Conservation (phyloP, 192 early-diverging fungal genomes). For the Radiomyces spectabilis region DNA sequence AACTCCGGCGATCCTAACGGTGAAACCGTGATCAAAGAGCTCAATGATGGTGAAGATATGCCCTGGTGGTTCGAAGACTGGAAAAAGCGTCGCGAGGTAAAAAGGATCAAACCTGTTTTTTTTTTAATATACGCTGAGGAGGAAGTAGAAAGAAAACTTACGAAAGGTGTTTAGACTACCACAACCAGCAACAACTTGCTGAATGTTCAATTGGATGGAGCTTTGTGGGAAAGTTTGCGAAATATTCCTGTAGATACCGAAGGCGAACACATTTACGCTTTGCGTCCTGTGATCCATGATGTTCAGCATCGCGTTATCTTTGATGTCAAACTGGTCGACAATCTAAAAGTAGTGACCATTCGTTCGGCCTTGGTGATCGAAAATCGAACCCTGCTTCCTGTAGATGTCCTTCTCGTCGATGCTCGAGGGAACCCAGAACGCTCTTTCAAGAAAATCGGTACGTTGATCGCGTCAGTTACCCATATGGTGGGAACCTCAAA, state of each 20-base stretch:
- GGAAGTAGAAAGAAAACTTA: too few relatives aligned
- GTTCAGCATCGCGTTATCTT: slow-evolving; percentile 80
- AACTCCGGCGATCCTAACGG: slow-evolving; percentile 51
- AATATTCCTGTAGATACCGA: slow-evolving; percentile 86
- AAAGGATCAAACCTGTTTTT: not conserved
- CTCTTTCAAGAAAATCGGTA: slow-evolving; percentile 43
- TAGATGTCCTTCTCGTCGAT: slow-evolving; percentile 79
- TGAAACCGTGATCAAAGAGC: slow-evolving; percentile 59
- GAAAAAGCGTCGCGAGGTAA: slow-evolving; percentile 82
- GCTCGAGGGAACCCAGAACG: slow-evolving; percentile 48
- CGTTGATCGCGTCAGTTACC: not conserved
- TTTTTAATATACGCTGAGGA: not conserved
- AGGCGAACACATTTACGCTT: slow-evolving; percentile 67
- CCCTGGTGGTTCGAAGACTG: slow-evolving; percentile 98
- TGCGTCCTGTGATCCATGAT: slow-evolving; percentile 74
- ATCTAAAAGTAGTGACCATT: slow-evolving; percentile 90
- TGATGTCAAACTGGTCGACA: slow-evolving; percentile 78
- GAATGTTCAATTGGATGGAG: slow-evolving; percentile 72
- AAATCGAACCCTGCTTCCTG: slow-evolving; percentile 69
- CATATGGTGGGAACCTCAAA: not conserved
- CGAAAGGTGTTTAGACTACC: slow-evolving; percentile 13
- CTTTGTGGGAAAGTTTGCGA: slow-evolving; percentile 88
- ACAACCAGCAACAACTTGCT: slow-evolving; percentile 60
- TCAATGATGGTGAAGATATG: slow-evolving; percentile 66
- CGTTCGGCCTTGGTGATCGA: slow-evolving; percentile 76